Conservation (phyloP, 257 asterid species). For the Linaria vulgaris region DNA sequence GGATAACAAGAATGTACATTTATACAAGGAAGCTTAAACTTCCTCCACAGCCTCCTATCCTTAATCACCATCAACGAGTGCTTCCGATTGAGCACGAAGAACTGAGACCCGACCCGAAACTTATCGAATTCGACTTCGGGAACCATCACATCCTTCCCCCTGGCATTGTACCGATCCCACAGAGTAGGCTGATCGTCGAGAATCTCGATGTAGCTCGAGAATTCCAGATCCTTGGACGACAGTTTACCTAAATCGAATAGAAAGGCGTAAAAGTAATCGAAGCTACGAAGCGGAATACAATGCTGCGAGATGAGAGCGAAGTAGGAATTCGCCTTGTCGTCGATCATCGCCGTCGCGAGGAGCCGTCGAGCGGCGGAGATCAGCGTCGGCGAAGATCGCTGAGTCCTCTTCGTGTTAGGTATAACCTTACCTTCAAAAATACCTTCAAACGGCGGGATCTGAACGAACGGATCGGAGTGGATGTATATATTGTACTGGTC, state of each 20-base stretch:
- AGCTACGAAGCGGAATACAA: slow-evolving; percentile 51
- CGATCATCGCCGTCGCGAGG: slow-evolving; percentile 51
- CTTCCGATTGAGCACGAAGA: slow-evolving; percentile 61
- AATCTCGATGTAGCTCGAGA: slow-evolving; percentile 50
- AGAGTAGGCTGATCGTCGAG: slow-evolving; percentile 38
- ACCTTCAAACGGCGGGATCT: slow-evolving; percentile 44
- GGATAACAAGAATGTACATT: slow-evolving; percentile 83
- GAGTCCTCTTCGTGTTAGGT: slow-evolving; percentile 67
- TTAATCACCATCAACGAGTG: slow-evolving; percentile 73
- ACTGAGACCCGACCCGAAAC: slow-evolving; percentile 82
- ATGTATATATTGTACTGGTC: slow-evolving; percentile 71
- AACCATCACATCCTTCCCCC: slow-evolving; percentile 70
- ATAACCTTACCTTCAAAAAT: slow-evolving; percentile 51
- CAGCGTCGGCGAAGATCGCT: slow-evolving; percentile 79
- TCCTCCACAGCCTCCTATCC: slow-evolving; percentile 84
- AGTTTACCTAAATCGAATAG: slow-evolving; percentile 61
- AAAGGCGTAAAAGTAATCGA: slow-evolving; percentile 43
- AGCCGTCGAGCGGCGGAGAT: slow-evolving; percentile 53
- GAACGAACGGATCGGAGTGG: slow-evolving; percentile 70
- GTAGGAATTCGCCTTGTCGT: slow-evolving; percentile 43
- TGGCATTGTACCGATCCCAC: slow-evolving; percentile 64
- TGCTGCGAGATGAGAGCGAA: slow-evolving; percentile 48
- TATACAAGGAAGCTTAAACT: slow-evolving; percentile 70
- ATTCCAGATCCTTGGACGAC: slow-evolving; percentile 42
- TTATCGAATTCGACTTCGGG: slow-evolving; percentile 72